phyloP scores from a whole-genome alignment of 495 filamentous ascomycete genomes.

The Daldinia vernicosa region DNA sequence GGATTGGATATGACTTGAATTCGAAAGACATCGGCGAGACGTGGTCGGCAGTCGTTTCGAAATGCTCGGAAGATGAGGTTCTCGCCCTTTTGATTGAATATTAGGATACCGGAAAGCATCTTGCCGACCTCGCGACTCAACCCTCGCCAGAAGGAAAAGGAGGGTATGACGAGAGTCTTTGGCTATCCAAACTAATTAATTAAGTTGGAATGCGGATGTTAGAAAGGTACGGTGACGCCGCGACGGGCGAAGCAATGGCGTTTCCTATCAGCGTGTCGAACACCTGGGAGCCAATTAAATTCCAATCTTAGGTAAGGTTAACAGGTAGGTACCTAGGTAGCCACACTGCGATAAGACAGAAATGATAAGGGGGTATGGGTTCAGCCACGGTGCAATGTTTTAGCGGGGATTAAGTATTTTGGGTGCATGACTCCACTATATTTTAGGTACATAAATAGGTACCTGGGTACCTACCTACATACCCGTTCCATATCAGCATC shows the following conservation, averaged over 20 bases:
- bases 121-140: constrained; percentile 47
- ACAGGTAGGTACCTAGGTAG: not conserved
- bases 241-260: constrained; percentile 6
- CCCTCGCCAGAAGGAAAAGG: constrained; percentile 15
- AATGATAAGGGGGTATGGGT: not conserved
- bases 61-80: constrained; percentile 99
- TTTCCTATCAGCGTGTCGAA: not conserved
- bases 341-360: not conserved
- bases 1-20: constrained; percentile 99
- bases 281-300: not conserved
- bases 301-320: no score
- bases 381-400: not conserved
- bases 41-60: constrained; percentile 95
- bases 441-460: no score
- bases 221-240: constrained; percentile 8
- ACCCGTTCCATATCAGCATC: no score
- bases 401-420: not conserved
- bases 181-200: not conserved
- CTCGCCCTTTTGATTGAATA: constrained; percentile 99
- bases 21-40: constrained; percentile 97
- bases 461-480: no score
- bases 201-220: constrained; percentile 1
- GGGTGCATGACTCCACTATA: not conserved
- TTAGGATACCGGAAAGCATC: constrained; percentile 95
- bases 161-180: not conserved